Base-by-base conservation (phyloP, 2,329 filamentous ascomycete species). In the Colletotrichum noveboracense region DNA sequence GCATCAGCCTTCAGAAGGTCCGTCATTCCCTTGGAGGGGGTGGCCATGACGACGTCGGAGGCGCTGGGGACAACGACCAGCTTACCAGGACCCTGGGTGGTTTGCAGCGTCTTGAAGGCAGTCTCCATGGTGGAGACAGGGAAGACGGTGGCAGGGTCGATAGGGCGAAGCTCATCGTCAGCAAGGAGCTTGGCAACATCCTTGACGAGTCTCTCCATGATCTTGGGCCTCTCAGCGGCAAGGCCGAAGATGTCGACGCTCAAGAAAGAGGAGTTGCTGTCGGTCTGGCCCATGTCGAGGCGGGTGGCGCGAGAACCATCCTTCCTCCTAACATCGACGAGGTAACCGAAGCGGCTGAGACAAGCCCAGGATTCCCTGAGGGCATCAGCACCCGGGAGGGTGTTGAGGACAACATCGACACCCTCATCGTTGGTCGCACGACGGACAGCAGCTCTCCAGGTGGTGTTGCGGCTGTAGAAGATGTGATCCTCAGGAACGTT, bases 261-360 rank as follows among this genome's bases (percentile, higher is more conserved):
- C 75, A 85, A 83, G 77, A 88, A 88, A 56, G 85, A 87, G 26
- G 85, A 84, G 76, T 89, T 89, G 76, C 82, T 83, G 48, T 88
- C 86, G 62, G 88, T 86, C n/a, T 86, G 85, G n/a, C 83, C 79
- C 85, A 91, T 87, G 58, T 90, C 87, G 0, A 91, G 80, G 2
- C 85, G 81, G 3, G 82, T 85, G 69, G 86, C 87, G 70, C 80
- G 82, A 9, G 80, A 79, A n/a, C 84, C 81, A 55, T 87, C 86
- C 56, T 83, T 78, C 73, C 82, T 84, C 9, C 86, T 84, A 36
- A 89, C 84, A 70, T 90, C 87, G 6, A 90, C 78, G 61, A 89
- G 87, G 5, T 85, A 82, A 2, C 87, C 88, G 77, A 87, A 87
- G 18, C 81, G 82, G 60, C 85, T 85, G 21, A 90, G 79, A 66